A percentile compares a stretch with the other conserved stretches of the same genome.
Conservation (phyloP, 2,329 filamentous ascomycete species). For the Colletotrichum higginsianum region DNA sequence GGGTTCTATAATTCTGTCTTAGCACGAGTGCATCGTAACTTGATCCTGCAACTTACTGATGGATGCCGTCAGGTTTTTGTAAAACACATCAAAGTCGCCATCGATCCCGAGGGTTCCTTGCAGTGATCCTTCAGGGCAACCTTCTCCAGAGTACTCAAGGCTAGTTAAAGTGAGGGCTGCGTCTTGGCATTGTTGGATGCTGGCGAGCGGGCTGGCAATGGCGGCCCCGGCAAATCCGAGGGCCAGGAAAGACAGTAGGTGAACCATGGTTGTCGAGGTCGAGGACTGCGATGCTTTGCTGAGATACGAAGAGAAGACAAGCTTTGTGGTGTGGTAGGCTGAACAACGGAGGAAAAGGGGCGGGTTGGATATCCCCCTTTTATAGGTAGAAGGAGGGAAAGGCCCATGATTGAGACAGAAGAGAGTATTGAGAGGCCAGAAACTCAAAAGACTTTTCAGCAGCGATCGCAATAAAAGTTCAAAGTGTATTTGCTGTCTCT, state of each 20-base stretch:
- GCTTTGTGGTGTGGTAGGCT: too few relatives aligned
- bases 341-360: too few relatives aligned
- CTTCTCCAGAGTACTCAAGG: conserved; percentile 2
- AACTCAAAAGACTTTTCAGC: too few relatives aligned
- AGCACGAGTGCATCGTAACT: neutral
- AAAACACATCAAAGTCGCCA: neutral
- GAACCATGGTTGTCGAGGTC: too few relatives aligned
- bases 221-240: conserved; percentile 15
- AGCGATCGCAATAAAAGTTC: too few relatives aligned
- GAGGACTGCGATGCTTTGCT: too few relatives aligned
- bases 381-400: too few relatives aligned
- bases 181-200: neutral
- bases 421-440: too few relatives aligned
- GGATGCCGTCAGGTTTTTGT: neutral
- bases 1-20: neutral
- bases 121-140: neutral
- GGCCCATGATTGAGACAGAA: too few relatives aligned
- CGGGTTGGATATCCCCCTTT: too few relatives aligned
- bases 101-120: neutral
- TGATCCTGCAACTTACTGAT: neutral
- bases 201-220: neutral
- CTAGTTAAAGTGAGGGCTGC: neutral
- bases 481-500: too few relatives aligned
- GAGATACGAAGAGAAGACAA: too few relatives aligned
- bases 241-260: neutral